phyloP scores from a whole-genome alignment of 495 filamentous ascomycete genomes.

The Penicillium malachiteum region DNA sequence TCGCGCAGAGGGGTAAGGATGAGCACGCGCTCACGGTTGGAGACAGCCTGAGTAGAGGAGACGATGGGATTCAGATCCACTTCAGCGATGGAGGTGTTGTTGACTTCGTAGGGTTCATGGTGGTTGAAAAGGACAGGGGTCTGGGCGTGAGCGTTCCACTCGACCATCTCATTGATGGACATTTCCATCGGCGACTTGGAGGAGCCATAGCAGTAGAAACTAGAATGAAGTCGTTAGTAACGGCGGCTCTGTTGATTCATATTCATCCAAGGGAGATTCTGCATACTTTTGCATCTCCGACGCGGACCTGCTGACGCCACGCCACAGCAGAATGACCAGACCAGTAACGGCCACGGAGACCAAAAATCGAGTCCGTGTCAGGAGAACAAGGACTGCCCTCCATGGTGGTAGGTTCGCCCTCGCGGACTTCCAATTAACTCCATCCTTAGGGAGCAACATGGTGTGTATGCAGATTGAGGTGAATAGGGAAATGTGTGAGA shows the following conservation, averaged over 20 bases:
- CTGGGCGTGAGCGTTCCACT: constrained; percentile 83
- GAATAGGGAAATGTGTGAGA: constrained; percentile 4
- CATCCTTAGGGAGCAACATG: constrained; percentile 84
- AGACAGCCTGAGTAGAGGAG: constrained; percentile 72
- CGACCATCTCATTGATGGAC: constrained; percentile 81
- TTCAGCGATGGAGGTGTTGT: constrained; percentile 71
- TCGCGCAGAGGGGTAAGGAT: constrained; percentile 94
- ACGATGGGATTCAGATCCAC: constrained; percentile 83
- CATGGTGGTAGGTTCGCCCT: constrained; percentile 77
- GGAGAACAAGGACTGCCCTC: constrained; percentile 71
- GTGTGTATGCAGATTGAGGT: neutral
- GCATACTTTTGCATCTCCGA: constrained; percentile 88
- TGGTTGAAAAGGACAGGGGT: constrained; percentile 96
- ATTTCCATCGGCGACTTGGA: constrained; percentile 92
- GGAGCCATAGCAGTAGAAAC: constrained; percentile 97
- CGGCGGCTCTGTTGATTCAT: too few species aligned
- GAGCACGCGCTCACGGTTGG: constrained; percentile 85
- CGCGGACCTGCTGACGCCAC: constrained; percentile 76
- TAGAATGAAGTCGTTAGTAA: constrained; percentile 28
- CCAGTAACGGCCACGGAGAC: constrained; percentile 70
- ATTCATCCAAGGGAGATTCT: neutral
- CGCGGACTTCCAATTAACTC: constrained; percentile 90
- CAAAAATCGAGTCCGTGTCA: constrained; percentile 78
- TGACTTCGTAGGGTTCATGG: constrained; percentile 82
- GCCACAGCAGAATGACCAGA: constrained; percentile 83